Conservation (phyloP, 257 asterid species). For the Rehmannia glutinosa region DNA sequence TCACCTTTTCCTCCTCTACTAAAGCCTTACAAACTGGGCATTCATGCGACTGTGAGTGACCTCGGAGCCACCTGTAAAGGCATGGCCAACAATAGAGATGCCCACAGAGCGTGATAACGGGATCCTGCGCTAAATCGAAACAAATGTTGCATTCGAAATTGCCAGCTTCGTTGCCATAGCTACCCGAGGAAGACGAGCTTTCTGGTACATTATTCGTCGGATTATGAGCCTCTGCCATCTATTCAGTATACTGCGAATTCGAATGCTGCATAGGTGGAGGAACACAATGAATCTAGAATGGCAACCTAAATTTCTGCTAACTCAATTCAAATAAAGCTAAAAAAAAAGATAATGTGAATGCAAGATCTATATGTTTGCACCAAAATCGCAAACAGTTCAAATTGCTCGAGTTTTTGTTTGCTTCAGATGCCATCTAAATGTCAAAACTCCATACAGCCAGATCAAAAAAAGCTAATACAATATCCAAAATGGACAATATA, state of each 20-base stretch:
- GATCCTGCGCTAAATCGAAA: conserved; percentile 56
- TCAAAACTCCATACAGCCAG: neutral
- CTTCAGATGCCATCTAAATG: no score
- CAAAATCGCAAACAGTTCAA: no score
- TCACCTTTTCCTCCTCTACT: conserved; percentile 55
- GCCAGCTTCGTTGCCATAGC: conserved; percentile 28
- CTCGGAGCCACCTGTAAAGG: conserved; percentile 45
- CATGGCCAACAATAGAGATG: conserved; percentile 65
- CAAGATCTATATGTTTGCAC: no score
- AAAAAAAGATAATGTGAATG: no score
- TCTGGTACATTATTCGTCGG: conserved; percentile 24
- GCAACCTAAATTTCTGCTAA: conserved; percentile 2
- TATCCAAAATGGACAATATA: no score
- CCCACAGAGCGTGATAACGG: conserved; percentile 50
- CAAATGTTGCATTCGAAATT: conserved; percentile 59
- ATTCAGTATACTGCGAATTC: neutral
- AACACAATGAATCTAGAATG: conserved; percentile 1
- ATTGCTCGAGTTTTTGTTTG: no score
- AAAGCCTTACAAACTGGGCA: conserved; percentile 64
- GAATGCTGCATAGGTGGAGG: neutral
- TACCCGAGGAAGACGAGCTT: conserved; percentile 27
- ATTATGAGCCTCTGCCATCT: conserved; percentile 38
- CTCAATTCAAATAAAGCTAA: no score
- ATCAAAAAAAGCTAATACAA: neutral
- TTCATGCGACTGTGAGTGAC: conserved; percentile 43